Percentiles rank a stretch among this genome's conserved stretches.
phyloP scores from a whole-genome alignment of 441 rosid genomes.

The Mallotus japonicus region DNA sequence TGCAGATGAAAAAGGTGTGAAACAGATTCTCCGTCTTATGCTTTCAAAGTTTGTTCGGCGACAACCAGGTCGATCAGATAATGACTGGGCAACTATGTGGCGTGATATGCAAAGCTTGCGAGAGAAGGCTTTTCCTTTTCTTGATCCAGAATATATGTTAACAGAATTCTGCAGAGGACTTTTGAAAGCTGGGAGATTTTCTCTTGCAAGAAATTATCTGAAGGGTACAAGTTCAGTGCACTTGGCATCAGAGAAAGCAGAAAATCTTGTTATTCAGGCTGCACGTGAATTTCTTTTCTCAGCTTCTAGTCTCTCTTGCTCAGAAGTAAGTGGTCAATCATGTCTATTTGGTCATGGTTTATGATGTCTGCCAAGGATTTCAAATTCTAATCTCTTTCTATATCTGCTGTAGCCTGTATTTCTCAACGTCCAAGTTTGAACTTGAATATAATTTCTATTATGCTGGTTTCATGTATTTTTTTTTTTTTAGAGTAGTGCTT shows the following conservation, averaged over 20 bases:
- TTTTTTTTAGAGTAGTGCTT: neutral
- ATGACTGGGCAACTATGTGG: slow-evolving; percentile 99
- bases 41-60: slow-evolving; percentile 91
- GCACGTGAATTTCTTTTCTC: slow-evolving; percentile 95
- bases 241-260: slow-evolving; percentile 84
- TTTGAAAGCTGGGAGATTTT: slow-evolving; percentile 95
- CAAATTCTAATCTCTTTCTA: slow-evolving; percentile 1
- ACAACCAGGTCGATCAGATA: slow-evolving; percentile 84
- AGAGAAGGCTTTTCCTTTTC: slow-evolving; percentile 90
- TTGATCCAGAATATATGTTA: slow-evolving; percentile 86
- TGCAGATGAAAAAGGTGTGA: slow-evolving; percentile 83
- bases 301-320: slow-evolving; percentile 83
- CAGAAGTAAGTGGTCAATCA: slow-evolving; percentile 61
- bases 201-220: slow-evolving; percentile 93
- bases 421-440: neutral
- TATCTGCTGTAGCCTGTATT: neutral
- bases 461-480: neutral
- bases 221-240: slow-evolving; percentile 87
- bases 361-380: slow-evolving; percentile 15
- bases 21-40: slow-evolving; percentile 90
- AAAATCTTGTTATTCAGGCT: slow-evolving; percentile 89
- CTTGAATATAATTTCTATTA: neutral
- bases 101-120: slow-evolving; percentile 79
- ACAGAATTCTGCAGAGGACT: slow-evolving; percentile 95
- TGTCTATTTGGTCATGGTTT: slow-evolving; percentile 11